These are phyloP conservation scores for Epichloe scottii DNA, from an alignment of 2,329 filamentous ascomycete species.

Conservation along the genomic window DNA sequence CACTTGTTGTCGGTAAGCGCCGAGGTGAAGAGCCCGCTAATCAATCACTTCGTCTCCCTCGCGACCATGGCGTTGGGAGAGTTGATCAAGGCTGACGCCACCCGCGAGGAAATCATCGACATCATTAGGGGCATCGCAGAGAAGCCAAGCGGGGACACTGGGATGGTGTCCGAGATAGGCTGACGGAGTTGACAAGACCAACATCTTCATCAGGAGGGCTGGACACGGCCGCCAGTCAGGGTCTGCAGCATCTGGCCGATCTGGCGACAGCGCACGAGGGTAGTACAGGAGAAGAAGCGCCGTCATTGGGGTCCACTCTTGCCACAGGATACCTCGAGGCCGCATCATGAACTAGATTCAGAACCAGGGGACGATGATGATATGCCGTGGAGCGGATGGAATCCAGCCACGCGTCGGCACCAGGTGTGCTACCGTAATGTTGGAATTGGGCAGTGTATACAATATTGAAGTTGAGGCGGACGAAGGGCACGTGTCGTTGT, in stretches of 20 bases:
- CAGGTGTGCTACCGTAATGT: no score
- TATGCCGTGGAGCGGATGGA: no score
- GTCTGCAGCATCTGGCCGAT: conserved; percentile 50
- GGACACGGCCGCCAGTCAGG: conserved; percentile 33
- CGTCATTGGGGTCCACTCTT: conserved; percentile 20
- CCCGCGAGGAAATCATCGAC: conserved; percentile 42
- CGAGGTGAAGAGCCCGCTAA: conserved; percentile 47
- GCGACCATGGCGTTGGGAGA: conserved; percentile 48
- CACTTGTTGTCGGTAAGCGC: conserved; percentile 43
- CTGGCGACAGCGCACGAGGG: conserved; percentile 33
- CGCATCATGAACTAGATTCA: neutral
- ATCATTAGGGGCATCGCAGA: conserved; percentile 45
- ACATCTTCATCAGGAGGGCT: conserved; percentile 18
- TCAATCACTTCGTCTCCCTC: conserved; percentile 53
- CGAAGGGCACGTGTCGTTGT: no score
- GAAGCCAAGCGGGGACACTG: conserved; percentile 38
- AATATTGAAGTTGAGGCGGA: neutral
- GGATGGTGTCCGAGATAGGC: conserved; percentile 41
- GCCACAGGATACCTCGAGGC: conserved; percentile 23
- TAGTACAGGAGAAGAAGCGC: conserved; percentile 17
- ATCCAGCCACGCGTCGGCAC: no score
- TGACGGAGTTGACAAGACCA: conserved; percentile 22
- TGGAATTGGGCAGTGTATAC: neutral
- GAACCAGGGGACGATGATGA: no score
- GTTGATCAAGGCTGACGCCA: conserved; percentile 41